Evolutionary conservation across 2,329 filamentous ascomycete genomes (phyloP), one percentile per base, ranked within the genome.

Genomic region (Pseudogymnoascus sp.): DNA sequence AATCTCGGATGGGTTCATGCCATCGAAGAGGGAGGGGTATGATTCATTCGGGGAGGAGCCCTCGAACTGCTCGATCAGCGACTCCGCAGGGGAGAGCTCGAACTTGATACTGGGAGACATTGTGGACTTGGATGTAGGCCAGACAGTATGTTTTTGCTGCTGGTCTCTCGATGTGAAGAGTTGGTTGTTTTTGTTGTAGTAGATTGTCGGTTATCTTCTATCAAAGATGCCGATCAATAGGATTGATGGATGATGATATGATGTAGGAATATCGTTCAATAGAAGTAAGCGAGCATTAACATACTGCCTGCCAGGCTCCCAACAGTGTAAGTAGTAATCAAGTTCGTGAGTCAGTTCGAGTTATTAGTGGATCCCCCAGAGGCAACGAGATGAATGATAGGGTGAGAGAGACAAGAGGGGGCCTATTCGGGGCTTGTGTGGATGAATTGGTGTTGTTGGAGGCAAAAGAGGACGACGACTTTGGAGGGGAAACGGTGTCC

Each of bases 11-110:
- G 67, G 66, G 29, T 69, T 67, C 65, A 70, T 70, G 31, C 40
- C 40, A 45, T 45, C 62, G 64, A 73, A 73, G 58, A 73, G 68
- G 4, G 71, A 67, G 37, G 70, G 65, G 35, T 72, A 74, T 29
- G 40, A 45, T 36, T 35, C 52, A 36, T 58, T 58, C 5, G 52
- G 33, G 29, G 52, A 58, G 33, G 29, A 33, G n/a, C 52, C 52
- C 29, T 58, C 52, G 33, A 58, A 58, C 29, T 33, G 33, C 52
- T 33, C 29, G 29, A 33, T 58, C 52, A 58, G 33, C n/a, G 29
- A 33, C 29, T 58, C 52, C 29, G 52, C 13, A 2, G 52, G 52
- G 40, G 40, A 45, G 40, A 45, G 18, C 40, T 45, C 40, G 21
- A 45, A 45, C 40, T 45, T 45, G 40, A 45, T 27, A 21, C 21